phyloP scores from a whole-genome alignment of 805 yeast genomes.

The Pichia ethanolica region DNA sequence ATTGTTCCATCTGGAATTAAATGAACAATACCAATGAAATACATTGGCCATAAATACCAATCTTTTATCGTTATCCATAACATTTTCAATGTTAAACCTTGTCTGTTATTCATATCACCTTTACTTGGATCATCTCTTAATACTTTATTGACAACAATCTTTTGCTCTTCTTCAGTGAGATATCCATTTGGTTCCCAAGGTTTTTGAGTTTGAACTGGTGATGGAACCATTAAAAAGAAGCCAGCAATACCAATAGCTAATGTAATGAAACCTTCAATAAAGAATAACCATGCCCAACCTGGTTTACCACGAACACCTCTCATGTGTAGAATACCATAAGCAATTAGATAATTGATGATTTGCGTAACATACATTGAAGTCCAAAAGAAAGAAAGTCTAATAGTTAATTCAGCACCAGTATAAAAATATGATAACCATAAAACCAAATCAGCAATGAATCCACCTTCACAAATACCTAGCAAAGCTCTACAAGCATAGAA shows the following conservation, averaged over 20 bases:
- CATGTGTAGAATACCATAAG: constrained; percentile 47
- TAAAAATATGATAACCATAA: constrained; percentile 63
- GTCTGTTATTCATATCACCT: constrained; percentile 59
- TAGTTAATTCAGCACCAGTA: constrained; percentile 48
- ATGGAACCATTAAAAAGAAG: constrained; percentile 27
- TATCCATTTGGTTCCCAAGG: constrained; percentile 27
- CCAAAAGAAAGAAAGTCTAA: constrained; percentile 55
- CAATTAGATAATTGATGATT: constrained; percentile 36
- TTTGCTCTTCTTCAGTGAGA: constrained; percentile 47
- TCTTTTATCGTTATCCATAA: constrained; percentile 38
- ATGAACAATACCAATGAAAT: constrained; percentile 36
- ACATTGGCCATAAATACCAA: constrained; percentile 49
- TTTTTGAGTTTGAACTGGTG: constrained; percentile 25
- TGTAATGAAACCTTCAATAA: constrained; percentile 56
- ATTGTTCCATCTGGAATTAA: constrained; percentile 31
- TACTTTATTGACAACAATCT: constrained; percentile 49
- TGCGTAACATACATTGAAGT: constrained; percentile 43
- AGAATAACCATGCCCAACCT: constrained; percentile 63
- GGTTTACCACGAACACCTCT: constrained; percentile 34
- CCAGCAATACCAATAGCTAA: constrained; percentile 40
- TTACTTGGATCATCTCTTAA: constrained; percentile 56
- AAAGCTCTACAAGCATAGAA: constrained; percentile 43
- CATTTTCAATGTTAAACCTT: constrained; percentile 37
- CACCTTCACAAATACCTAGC: constrained; percentile 55
- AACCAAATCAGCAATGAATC: constrained; percentile 57